phyloP scores from a whole-genome alignment of 257 asterid genomes.

The Catharanthus roseus region DNA sequence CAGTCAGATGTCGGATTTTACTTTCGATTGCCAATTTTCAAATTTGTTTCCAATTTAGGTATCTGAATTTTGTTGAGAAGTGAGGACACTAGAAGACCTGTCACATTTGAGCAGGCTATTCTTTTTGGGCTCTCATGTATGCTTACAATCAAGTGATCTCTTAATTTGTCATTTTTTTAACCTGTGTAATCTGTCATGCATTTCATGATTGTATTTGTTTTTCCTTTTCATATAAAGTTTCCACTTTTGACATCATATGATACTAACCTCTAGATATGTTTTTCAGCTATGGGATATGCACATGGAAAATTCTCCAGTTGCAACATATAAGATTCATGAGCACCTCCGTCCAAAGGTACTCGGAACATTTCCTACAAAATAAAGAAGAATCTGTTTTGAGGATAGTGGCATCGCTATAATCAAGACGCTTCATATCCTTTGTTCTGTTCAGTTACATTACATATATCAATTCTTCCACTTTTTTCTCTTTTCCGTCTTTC shows the following conservation, averaged over 20 bases:
- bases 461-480: neutral
- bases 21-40: neutral
- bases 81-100: neutral
- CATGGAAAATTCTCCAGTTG: constrained; percentile 64
- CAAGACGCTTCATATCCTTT: neutral
- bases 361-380: constrained; percentile 6
- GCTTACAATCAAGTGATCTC: neutral
- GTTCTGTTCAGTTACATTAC: neutral
- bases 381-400: neutral
- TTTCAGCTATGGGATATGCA: constrained; percentile 69
- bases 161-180: neutral
- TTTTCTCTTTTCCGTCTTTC: neutral
- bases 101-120: neutral
- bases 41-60: neutral
- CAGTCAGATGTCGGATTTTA: neutral
- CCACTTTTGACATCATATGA: neutral
- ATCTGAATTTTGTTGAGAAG: neutral
- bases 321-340: constrained; percentile 59
- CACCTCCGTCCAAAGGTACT: constrained; percentile 68
- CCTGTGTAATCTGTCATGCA: neutral
- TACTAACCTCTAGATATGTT: neutral
- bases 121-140: neutral
- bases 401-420: neutral
- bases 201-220: neutral
- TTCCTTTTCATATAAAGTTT: neutral